A percentile compares a stretch with the other conserved stretches of the same genome.
Conservation (phyloP, 2,329 filamentous ascomycete species). For the Epichloe brachyelytri region DNA sequence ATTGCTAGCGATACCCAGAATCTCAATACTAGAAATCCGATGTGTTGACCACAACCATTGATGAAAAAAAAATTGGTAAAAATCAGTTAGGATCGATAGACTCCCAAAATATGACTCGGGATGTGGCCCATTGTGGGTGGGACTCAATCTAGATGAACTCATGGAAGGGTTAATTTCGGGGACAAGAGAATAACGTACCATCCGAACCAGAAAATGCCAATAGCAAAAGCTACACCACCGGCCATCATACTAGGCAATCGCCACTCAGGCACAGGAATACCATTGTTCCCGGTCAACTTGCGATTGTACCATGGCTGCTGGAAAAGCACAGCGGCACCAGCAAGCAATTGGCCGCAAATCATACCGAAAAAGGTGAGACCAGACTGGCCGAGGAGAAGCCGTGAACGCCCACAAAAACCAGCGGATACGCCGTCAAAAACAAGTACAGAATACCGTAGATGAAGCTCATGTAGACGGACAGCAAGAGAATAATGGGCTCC, state of each 20-base stretch:
- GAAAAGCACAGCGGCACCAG: constrained; percentile 49
- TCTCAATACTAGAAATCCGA: too few species aligned
- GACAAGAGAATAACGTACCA: constrained; percentile 31
- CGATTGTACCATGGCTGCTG: constrained; percentile 54
- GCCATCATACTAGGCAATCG: constrained; percentile 49
- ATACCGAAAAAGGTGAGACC: constrained; percentile 81
- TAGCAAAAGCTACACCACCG: constrained; percentile 46
- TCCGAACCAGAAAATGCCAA: constrained; percentile 65
- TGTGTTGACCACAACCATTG: too few species aligned
- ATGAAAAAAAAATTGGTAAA: too few species aligned
- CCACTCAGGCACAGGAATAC: constrained; percentile 53
- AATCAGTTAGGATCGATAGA: too few species aligned
- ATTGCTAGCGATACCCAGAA: too few species aligned
- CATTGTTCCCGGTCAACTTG: constrained; percentile 55
- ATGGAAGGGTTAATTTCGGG: background rate
- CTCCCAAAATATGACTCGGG: too few species aligned
- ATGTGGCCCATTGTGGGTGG: too few species aligned
- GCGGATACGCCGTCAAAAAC: constrained; percentile 72
- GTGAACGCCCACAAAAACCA: constrained; percentile 66
- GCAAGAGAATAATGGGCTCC: constrained; percentile 55
- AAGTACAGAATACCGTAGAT: constrained; percentile 71
- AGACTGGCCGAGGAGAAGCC: constrained; percentile 55
- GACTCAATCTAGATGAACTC: too few species aligned
- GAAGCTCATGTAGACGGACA: constrained; percentile 63
- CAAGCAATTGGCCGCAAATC: constrained; percentile 58